Percentiles rank a stretch among this genome's conserved stretches.
phyloP scores from a whole-genome alignment of 352 stramenopile species.

The Pythium biforme region DNA sequence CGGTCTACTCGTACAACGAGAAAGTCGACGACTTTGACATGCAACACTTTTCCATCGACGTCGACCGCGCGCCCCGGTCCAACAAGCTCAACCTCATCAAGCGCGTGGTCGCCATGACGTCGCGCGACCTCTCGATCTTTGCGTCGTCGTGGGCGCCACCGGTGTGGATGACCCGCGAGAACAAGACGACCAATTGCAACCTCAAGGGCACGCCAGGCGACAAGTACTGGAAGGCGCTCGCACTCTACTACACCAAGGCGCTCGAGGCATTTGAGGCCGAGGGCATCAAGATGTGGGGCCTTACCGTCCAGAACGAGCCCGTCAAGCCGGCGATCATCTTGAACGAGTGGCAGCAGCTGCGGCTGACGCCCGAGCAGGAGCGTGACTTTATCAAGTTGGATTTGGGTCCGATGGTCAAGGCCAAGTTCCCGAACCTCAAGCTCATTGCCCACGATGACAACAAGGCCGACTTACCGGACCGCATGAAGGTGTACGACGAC shows the following conservation, averaged over 20 bases:
- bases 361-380: constrained; percentile 40
- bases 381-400: constrained; percentile 74
- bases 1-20: constrained; percentile 88
- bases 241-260: constrained; percentile 80
- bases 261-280: constrained; percentile 73
- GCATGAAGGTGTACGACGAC: constrained; percentile 36
- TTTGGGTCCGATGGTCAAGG: constrained; percentile 66
- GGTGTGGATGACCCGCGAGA: constrained; percentile 85
- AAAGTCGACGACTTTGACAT: constrained; percentile 74
- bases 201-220: constrained; percentile 55
- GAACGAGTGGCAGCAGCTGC: constrained; percentile 57
- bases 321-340: constrained; percentile 20
- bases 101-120: constrained; percentile 36
- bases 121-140: constrained; percentile 63
- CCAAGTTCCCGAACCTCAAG: constrained; percentile 54
- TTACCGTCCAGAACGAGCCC: constrained; percentile 88
- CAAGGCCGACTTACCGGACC: constrained; percentile 48
- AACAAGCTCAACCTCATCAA: constrained; percentile 79
- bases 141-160: constrained; percentile 82
- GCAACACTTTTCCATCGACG: constrained; percentile 78
- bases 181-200: constrained; percentile 53
- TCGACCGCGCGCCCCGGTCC: constrained; percentile 58
- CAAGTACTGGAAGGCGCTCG: constrained; percentile 69
- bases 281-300: constrained; percentile 72
- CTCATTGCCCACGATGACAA: constrained; percentile 89